Percentiles rank a stretch among this genome's conserved stretches.
phyloP scores from a whole-genome alignment of 208 protist species.

The Phytomonas serpens region DNA sequence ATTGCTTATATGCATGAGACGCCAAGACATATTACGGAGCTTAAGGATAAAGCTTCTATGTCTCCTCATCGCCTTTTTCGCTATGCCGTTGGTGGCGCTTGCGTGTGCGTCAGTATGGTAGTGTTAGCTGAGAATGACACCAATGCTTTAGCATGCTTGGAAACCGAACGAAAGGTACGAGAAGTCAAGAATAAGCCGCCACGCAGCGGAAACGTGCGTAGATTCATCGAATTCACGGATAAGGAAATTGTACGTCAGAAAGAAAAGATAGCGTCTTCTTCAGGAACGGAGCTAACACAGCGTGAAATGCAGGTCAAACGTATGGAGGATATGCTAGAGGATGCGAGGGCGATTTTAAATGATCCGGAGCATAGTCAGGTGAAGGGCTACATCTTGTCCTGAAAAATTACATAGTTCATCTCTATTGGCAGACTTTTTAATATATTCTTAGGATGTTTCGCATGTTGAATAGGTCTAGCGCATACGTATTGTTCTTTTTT shows the following conservation, averaged over 20 bases:
- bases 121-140: slow-evolving; percentile 27
- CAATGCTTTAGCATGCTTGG: slow-evolving; percentile 28
- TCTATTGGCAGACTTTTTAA: slow-evolving; percentile 1
- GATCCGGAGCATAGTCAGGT: slow-evolving; percentile 44
- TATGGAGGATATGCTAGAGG: slow-evolving; percentile 65
- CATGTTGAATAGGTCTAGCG: not conserved
- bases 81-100: slow-evolving; percentile 61
- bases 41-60: slow-evolving; percentile 54
- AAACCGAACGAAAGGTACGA: slow-evolving; percentile 63
- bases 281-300: slow-evolving; percentile 36
- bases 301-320: slow-evolving; percentile 37
- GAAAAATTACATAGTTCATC: slow-evolving; percentile 1
- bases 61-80: slow-evolving; percentile 56
- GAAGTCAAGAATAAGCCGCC: slow-evolving; percentile 70
- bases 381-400: slow-evolving; percentile 40
- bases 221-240: slow-evolving; percentile 60
- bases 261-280: slow-evolving; percentile 40
- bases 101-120: slow-evolving; percentile 46
- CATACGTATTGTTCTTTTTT: slow-evolving; percentile 5
- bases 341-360: slow-evolving; percentile 43
- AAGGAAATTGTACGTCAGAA: slow-evolving; percentile 61
- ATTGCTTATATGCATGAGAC: slow-evolving; percentile 43
- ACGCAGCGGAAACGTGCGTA: slow-evolving; percentile 63
- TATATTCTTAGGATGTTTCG: slow-evolving; percentile 6
- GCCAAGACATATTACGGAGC: slow-evolving; percentile 29